Conservation (phyloP, 2,329 filamentous ascomycete species). For the Karstenula rhodostoma region DNA sequence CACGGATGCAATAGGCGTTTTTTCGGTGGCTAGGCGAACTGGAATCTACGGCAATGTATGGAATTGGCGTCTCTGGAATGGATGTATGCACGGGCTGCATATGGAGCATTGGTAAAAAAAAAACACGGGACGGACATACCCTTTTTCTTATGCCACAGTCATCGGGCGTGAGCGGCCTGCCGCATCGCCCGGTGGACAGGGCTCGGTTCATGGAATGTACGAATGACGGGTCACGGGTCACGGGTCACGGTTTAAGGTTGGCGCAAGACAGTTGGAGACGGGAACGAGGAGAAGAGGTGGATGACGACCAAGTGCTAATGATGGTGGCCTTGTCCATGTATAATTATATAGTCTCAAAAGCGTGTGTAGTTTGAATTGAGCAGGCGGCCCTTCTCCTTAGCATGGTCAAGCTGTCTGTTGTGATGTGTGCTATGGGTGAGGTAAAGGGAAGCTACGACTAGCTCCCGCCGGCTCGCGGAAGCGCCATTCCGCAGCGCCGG, state of each 20-base stretch:
- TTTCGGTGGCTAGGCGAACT: slow-evolving; percentile 15
- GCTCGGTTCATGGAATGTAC: slow-evolving; percentile 34
- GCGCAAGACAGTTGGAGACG: slow-evolving; percentile 14
- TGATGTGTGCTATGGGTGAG: slow-evolving; percentile 24
- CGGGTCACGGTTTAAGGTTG: slow-evolving; percentile 32
- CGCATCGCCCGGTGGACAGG: slow-evolving; percentile 17
- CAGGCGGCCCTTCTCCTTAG: slow-evolving; percentile 24
- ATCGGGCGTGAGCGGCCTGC: slow-evolving; percentile 11
- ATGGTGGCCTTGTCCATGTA: slow-evolving; percentile 47
- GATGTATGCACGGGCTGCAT: slow-evolving; percentile 26
- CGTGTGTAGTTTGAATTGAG: slow-evolving; percentile 25
- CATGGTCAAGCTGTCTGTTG: neutral
- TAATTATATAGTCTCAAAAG: slow-evolving; percentile 48
- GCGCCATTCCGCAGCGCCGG: slow-evolving; percentile 8
- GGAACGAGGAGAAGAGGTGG: slow-evolving; percentile 16
- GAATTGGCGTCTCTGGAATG: slow-evolving; percentile 8
- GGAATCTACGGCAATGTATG: slow-evolving; percentile 7
- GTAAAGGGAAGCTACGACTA: slow-evolving; percentile 42
- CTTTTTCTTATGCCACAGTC: slow-evolving; percentile 36
- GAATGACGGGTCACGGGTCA: slow-evolving; percentile 39
- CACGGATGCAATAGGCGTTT: slow-evolving; percentile 31
- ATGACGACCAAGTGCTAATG: slow-evolving; percentile 30
- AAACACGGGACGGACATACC: slow-evolving; percentile 29
- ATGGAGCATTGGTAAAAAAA: slow-evolving; percentile 43
- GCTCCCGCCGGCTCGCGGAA: slow-evolving; percentile 23